Evolutionary conservation across 2,329 filamentous ascomycete species (phyloP), one percentile per base, ranked within the genome.

Genomic region (Bipolaris sorokiniana): DNA sequence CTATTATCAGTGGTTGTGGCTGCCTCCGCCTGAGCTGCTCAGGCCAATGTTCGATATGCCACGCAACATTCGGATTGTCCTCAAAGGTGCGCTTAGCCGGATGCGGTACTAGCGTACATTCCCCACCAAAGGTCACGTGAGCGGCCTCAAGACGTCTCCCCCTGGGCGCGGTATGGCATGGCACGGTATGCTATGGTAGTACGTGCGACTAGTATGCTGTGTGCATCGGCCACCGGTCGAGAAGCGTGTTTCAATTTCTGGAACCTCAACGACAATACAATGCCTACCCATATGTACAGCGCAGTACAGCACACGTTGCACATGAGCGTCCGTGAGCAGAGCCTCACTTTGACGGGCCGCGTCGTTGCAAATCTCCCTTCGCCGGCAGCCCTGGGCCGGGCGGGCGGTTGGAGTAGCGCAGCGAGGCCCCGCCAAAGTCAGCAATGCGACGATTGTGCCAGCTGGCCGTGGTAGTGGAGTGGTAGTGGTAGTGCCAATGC

Each of bases 11-110:
- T 57, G 58, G 55, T 65, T 66, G 57, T 54, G 69, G 71, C 66
- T 68, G 67, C 63, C 65, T 68, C 63, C 64, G 55, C 56, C 65
- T 59, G 60, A 66, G 66, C 64, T 72, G 65, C 65, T 65, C 62
- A 67, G 65, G 65, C 68, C 67, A 70, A 71, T 72, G 69, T 73
- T 72, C 68, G 70, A 73, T 69, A 67, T 75, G 72, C 67, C 69
- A 67, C 65, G 65, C 64, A 68, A 62, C 65, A 58, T 58, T 58
- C 55, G 63, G 61, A 66, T 64, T 64, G 64, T 54, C 59, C 47
- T 54, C 42, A 18, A 51, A 33, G 48, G 45, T 26, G 47, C 48
- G 38, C 59, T 58, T 58, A 58, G 28, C 62, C 41, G 50, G 5
- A 36, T 53, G 22, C n/a, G 58, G 40, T 18, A 26, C 60, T 65